Conservation (phyloP, 1,284 basidiomycete genomes). For the Hortiboletus rubellus region DNA sequence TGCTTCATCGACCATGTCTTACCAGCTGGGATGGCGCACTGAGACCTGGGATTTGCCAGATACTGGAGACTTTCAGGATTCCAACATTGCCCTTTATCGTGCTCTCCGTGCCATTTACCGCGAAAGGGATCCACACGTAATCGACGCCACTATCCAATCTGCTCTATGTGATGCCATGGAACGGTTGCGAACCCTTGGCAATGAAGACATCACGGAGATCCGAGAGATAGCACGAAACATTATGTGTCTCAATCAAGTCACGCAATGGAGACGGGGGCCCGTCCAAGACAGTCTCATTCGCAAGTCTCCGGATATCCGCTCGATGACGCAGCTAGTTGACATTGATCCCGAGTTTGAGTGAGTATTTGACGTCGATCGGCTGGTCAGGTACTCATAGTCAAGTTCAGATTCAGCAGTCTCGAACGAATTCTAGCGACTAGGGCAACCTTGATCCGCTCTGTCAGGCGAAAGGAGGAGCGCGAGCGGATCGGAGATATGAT, state of each 20-base stretch:
- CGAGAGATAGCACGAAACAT: conserved; percentile 65
- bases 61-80: conserved; percentile 40
- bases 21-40: conserved; percentile 86
- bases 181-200: conserved; percentile 63
- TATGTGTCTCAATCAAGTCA: conserved; percentile 77
- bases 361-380: conserved; percentile 21
- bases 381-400: conserved; percentile 14
- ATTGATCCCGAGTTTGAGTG: conserved; percentile 69
- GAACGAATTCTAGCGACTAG: conserved; percentile 84
- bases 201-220: conserved; percentile 78
- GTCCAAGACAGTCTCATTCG: conserved; percentile 41
- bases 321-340: conserved; percentile 47
- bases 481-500: conserved; percentile 71
- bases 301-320: conserved; percentile 36
- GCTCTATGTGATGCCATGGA: conserved; percentile 62
- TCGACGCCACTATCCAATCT: conserved; percentile 50
- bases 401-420: conserved; percentile 68
- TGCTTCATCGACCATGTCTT: conserved; percentile 56
- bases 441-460: conserved; percentile 76
- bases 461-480: conserved; percentile 61
- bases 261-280: conserved; percentile 49
- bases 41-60: conserved; percentile 92
- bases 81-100: conserved; percentile 70
- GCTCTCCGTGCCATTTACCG: conserved; percentile 78
- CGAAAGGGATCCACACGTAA: conserved; percentile 55